Percentiles rank a stretch among this genome's conserved stretches.
phyloP scores from a whole-genome alignment of 345 rosid species.

The Cochlearia excelsa region DNA sequence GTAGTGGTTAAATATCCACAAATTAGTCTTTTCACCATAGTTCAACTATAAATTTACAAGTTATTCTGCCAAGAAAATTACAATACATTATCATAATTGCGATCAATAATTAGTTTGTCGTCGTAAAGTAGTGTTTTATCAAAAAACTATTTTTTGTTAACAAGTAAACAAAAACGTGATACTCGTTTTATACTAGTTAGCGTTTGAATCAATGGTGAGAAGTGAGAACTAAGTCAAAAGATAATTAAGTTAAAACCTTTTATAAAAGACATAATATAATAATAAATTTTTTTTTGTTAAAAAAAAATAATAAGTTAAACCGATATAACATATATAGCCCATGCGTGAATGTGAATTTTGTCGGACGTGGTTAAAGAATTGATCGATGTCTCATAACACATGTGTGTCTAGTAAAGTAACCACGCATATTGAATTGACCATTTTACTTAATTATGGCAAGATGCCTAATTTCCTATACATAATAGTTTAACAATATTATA shows the following conservation, averaged over 20 bases:
- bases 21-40: too few species aligned
- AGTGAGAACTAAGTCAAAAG: slow-evolving; percentile 5
- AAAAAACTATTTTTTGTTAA: background rate
- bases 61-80: too few species aligned
- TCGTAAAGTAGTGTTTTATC: background rate
- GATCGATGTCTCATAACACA: slow-evolving; percentile 4
- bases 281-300: too few species aligned
- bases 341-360: slow-evolving; percentile 27
- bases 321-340: background rate
- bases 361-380: slow-evolving; percentile 29
- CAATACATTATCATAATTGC: too few species aligned
- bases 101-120: background rate
- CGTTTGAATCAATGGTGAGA: slow-evolving; percentile 1
- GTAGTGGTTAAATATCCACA: too few species aligned
- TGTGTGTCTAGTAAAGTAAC: slow-evolving; percentile 25
- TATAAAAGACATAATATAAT: too few species aligned
- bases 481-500: too few species aligned
- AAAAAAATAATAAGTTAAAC: too few species aligned
- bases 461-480: background rate
- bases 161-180: slow-evolving; percentile 16
- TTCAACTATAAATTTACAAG: too few species aligned
- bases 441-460: slow-evolving; percentile 16
- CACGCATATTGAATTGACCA: slow-evolving; percentile 16
- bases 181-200: slow-evolving; percentile 23
- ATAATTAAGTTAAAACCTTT: background rate